These are phyloP conservation scores for Crotalaria pallida DNA, from an alignment of 306 rosid species.

Conservation along the genomic window DNA sequence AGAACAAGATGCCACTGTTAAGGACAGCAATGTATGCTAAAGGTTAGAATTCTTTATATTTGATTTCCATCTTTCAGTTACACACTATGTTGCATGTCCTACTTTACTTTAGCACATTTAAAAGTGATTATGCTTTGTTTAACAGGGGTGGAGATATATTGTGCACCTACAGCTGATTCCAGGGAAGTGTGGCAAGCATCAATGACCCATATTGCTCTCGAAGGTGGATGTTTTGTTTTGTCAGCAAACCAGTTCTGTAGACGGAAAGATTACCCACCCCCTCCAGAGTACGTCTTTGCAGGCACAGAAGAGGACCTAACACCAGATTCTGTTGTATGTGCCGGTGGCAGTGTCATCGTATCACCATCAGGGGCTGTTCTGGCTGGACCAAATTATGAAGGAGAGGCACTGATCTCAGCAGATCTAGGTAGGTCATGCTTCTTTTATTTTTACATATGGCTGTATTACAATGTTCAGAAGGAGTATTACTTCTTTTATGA, in stretches of 20 bases:
- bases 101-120: not conserved
- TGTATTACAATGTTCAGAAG: not conserved
- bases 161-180: constrained; percentile 92
- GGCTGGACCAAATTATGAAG: constrained; percentile 91
- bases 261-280: constrained; percentile 83
- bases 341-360: constrained; percentile 90
- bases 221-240: constrained; percentile 94
- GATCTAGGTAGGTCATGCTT: constrained; percentile 64
- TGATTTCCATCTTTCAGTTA: not conserved
- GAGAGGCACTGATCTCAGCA: constrained; percentile 84
- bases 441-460: not conserved
- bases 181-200: constrained; percentile 85
- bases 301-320: constrained; percentile 63
- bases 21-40: constrained; percentile 94
- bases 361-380: constrained; percentile 84
- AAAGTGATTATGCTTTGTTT: constrained; percentile 1
- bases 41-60: constrained; percentile 43
- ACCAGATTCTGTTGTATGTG: constrained; percentile 86
- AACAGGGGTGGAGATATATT: constrained; percentile 85
- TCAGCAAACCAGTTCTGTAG: constrained; percentile 90
- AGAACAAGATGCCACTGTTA: constrained; percentile 82
- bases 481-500: not conserved
- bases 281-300: constrained; percentile 72
- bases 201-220: constrained; percentile 84
- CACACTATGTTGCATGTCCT: not conserved